phyloP scores from a whole-genome alignment of 257 asterid species.

The Penstemon eatonii region DNA sequence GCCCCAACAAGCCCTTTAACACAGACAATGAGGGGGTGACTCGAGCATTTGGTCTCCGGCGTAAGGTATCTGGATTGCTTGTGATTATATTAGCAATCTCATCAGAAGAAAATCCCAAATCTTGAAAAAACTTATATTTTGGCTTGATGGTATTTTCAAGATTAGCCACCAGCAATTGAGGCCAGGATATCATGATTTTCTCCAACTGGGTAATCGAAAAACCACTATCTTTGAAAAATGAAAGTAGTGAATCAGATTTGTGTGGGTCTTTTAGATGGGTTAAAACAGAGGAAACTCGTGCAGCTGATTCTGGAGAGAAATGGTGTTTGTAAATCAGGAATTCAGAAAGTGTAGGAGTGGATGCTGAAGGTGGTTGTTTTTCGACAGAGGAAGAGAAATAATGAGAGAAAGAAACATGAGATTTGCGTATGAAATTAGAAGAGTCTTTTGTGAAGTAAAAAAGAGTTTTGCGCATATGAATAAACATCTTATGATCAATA shows the following conservation, averaged over 20 bases:
- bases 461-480: conserved; percentile 13
- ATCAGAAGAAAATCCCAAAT: no score
- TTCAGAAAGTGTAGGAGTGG: no score
- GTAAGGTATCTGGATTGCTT: conserved; percentile 15
- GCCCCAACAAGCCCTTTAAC: conserved; percentile 8
- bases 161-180: conserved; percentile 14
- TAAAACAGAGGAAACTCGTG: conserved; percentile 16
- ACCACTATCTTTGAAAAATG: conserved; percentile 28
- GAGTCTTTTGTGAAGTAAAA: background rate
- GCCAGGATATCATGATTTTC: conserved; percentile 1
- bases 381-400: conserved; percentile 22
- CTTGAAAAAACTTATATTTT: no score
- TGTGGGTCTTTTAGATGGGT: conserved; percentile 13
- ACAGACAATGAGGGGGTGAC: conserved; percentile 24
- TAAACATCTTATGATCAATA: conserved; percentile 3
- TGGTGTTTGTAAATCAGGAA: conserved; percentile 6
- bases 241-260: conserved; percentile 26
- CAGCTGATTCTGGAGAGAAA: conserved; percentile 23
- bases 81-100: conserved; percentile 29
- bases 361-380: background rate
- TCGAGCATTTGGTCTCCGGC: conserved; percentile 3
- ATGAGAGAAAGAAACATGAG: background rate
- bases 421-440: background rate
- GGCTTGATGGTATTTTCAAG: background rate
- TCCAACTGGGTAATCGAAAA: conserved; percentile 31